Evolutionary conservation across 1,284 basidiomycete species (phyloP).

Genomic region (Naganishia cerealis): DNA sequence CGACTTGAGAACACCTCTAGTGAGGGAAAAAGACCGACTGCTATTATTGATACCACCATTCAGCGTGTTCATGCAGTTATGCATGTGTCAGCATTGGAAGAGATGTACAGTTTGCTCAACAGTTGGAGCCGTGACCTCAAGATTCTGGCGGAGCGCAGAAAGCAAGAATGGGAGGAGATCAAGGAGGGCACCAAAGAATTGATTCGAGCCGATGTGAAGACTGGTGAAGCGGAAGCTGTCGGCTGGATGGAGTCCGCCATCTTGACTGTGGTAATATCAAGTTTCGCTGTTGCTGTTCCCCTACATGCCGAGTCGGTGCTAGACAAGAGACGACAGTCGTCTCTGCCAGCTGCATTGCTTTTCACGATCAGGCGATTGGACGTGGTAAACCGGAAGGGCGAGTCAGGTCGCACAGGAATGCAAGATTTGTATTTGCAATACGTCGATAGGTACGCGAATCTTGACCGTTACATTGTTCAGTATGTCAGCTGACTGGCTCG

Average conservation of each 20-base stretch:
- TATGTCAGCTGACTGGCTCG: constrained; percentile 2
- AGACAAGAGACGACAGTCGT: constrained; percentile 21
- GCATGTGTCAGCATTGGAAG: constrained; percentile 84
- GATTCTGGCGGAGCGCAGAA: constrained; percentile 68
- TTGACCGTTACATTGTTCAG: neutral
- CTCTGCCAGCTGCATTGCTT: constrained; percentile 66
- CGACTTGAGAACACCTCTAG: constrained; percentile 33
- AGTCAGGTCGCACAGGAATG: constrained; percentile 73
- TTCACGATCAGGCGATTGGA: constrained; percentile 73
- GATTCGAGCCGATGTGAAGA: constrained; percentile 55
- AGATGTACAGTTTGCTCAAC: constrained; percentile 81
- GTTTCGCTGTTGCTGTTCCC: constrained; percentile 82
- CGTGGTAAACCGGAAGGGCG: constrained; percentile 71
- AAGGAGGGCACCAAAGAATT: constrained; percentile 74
- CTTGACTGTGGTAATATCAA: constrained; percentile 65
- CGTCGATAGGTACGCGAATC: constrained; percentile 51
- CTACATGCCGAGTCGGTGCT: constrained; percentile 52
- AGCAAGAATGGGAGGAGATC: constrained; percentile 73
- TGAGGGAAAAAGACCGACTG: constrained; percentile 33
- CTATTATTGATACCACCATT: constrained; percentile 59
- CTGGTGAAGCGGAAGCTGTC: constrained; percentile 27
- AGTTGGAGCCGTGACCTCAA: constrained; percentile 71
- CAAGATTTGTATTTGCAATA: constrained; percentile 78
- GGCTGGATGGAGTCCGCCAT: constrained; percentile 69
- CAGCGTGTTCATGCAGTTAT: constrained; percentile 83